Evolutionary conservation across 139 green algal species (phyloP).

Genomic region (Volvox africanus): DNA sequence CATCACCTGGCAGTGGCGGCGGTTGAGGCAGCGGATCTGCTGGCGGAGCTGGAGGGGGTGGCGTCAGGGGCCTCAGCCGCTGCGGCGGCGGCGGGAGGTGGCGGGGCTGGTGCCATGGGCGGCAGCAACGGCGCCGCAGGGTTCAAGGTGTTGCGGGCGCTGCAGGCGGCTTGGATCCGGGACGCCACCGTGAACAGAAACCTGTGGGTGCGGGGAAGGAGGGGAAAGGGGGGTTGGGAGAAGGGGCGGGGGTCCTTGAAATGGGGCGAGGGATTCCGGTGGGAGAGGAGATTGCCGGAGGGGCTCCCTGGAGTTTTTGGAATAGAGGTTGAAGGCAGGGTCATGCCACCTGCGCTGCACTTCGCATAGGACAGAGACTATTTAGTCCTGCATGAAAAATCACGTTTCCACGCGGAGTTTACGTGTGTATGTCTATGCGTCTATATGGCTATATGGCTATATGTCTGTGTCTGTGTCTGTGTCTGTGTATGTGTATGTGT

Average conservation of each 20-base stretch:
- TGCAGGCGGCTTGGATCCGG: conserved; percentile 81
- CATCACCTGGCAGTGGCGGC: conserved; percentile 89
- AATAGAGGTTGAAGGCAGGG: too few relatives aligned
- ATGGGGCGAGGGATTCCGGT: not conserved
- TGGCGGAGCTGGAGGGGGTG: conserved; percentile 83
- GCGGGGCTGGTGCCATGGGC: conserved; percentile 22
- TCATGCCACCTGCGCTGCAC: too few relatives aligned
- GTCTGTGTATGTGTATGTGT: too few relatives aligned
- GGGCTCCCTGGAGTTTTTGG: too few relatives aligned
- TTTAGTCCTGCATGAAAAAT: too few relatives aligned
- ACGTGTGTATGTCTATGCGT: too few relatives aligned
- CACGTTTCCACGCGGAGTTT: too few relatives aligned
- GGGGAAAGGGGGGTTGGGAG: not conserved
- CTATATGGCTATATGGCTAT: too few relatives aligned
- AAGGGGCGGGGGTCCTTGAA: too few relatives aligned
- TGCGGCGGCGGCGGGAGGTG: conserved; percentile 42
- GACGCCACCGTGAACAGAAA: conserved; percentile 79
- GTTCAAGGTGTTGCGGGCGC: conserved; percentile 77
- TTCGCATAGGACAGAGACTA: too few relatives aligned
- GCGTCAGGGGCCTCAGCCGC: conserved; percentile 51
- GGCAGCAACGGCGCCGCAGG: not conserved
- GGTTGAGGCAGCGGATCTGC: conserved; percentile 66
- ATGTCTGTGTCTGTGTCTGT: too few relatives aligned
- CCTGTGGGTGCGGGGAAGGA: conserved; percentile 50
- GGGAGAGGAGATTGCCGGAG: too few relatives aligned